Percentiles rank a stretch among this genome's conserved stretches.
Conservation (phyloP, 2,329 filamentous ascomycete species). For the Gnomoniopsis smithogilvyi region DNA sequence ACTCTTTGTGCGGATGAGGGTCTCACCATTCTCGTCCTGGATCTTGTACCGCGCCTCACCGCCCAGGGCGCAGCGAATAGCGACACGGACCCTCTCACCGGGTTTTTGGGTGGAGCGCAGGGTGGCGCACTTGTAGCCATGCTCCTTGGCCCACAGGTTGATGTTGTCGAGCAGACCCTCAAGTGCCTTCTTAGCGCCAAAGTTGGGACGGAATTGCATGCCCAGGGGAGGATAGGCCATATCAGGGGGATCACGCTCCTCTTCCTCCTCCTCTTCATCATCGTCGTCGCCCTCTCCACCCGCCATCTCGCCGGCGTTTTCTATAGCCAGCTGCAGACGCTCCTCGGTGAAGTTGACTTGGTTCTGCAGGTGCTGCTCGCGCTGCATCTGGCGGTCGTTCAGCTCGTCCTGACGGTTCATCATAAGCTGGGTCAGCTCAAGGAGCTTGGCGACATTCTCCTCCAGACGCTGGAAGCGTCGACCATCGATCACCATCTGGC, state of each 20-base stretch:
- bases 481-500: conserved; percentile 15
- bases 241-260: conserved; percentile 17
- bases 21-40: conserved; percentile 18
- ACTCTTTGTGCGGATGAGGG: conserved; percentile 18
- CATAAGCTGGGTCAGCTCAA: conserved; percentile 21
- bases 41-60: conserved; percentile 20
- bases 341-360: conserved; percentile 15
- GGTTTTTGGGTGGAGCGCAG: conserved; percentile 19
- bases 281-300: conserved; percentile 13
- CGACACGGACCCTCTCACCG: conserved; percentile 17
- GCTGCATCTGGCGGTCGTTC: conserved; percentile 17
- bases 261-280: conserved; percentile 15
- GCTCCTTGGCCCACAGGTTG: conserved; percentile 19
- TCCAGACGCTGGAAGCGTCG: conserved; percentile 19
- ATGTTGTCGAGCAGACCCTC: conserved; percentile 19
- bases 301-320: conserved; percentile 7
- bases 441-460: conserved; percentile 16
- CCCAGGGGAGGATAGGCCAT: conserved; percentile 19
- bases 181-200: conserved; percentile 19
- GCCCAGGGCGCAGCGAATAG: conserved; percentile 17
- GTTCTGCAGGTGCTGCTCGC: conserved; percentile 15
- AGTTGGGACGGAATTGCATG: conserved; percentile 20
- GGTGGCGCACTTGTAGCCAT: conserved; percentile 19
- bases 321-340: conserved; percentile 14
- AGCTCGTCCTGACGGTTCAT: conserved; percentile 20